phyloP scores from a whole-genome alignment of 495 filamentous ascomycete species.

The Neurospora hispaniola region DNA sequence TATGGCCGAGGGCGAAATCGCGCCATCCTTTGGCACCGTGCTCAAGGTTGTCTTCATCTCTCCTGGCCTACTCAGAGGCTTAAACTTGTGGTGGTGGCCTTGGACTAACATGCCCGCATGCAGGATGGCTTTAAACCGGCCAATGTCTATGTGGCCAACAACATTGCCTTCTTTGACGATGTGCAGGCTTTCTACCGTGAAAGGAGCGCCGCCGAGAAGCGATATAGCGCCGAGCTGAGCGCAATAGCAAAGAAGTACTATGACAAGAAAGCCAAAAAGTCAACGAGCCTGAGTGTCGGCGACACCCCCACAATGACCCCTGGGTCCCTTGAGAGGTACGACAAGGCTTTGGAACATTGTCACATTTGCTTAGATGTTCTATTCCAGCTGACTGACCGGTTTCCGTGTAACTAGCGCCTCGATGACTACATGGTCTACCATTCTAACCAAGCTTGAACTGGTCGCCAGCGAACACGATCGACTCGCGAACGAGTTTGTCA shows the following conservation, averaged over 20 bases:
- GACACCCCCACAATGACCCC: constrained; percentile 90
- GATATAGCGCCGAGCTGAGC: constrained; percentile 81
- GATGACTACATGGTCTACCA: constrained; percentile 92
- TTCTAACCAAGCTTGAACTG: constrained; percentile 79
- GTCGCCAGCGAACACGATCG: constrained; percentile 82
- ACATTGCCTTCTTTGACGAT: constrained; percentile 91
- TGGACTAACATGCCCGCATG: constrained; percentile 5
- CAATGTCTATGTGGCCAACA: constrained; percentile 80
- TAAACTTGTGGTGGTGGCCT: neutral
- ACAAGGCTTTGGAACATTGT: constrained; percentile 1
- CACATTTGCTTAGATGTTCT: neutral
- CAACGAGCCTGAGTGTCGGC: constrained; percentile 80
- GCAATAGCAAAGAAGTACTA: constrained; percentile 88
- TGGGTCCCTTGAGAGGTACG: constrained; percentile 78
- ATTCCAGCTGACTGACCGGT: neutral
- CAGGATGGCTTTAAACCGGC: constrained; percentile 93
- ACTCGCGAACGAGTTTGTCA: constrained; percentile 62
- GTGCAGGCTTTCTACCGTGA: constrained; percentile 96
- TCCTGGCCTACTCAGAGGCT: neutral
- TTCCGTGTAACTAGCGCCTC: constrained; percentile 50
- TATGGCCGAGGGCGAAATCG: constrained; percentile 67
- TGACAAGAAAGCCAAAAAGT: constrained; percentile 90
- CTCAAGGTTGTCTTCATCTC: constrained; percentile 57
- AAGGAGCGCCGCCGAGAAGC: constrained; percentile 86
- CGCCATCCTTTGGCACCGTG: constrained; percentile 78